These are phyloP conservation scores for Cyberlindnera xishuangbannaensis DNA, from an alignment of 805 yeast genomes.

Conservation along the genomic window DNA sequence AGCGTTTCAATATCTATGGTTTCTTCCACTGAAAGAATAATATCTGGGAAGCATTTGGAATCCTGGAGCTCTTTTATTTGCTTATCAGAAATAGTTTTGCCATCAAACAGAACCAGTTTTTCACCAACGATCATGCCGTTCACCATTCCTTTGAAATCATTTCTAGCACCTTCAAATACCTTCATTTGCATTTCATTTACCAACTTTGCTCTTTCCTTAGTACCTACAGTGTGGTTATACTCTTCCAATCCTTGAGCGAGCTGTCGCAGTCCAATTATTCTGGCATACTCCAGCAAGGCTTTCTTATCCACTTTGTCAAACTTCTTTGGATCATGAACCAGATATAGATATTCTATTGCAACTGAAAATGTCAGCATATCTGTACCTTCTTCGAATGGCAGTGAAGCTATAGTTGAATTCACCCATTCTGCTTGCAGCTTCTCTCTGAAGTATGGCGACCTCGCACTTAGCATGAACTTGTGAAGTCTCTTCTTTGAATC, in stretches of 20 bases:
- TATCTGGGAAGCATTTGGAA: slow-evolving; percentile 39
- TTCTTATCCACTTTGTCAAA: slow-evolving; percentile 27
- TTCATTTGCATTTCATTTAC: slow-evolving; percentile 25
- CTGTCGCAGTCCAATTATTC: slow-evolving; percentile 29
- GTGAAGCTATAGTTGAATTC: slow-evolving; percentile 16
- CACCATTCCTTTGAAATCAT: slow-evolving; percentile 16
- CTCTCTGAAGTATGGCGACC: slow-evolving; percentile 29
- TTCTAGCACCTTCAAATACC: slow-evolving; percentile 19
- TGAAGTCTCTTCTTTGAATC: slow-evolving; percentile 28
- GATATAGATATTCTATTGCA: slow-evolving; percentile 30
- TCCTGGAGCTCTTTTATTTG: slow-evolving; percentile 12
- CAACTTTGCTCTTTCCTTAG: slow-evolving; percentile 28
- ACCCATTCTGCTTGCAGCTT: slow-evolving; percentile 25
- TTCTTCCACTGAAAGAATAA: slow-evolving; percentile 35
- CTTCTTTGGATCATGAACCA: slow-evolving; percentile 36
- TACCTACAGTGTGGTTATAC: slow-evolving; percentile 23
- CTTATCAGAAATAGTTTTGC: slow-evolving; percentile 5
- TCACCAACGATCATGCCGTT: slow-evolving; percentile 14
- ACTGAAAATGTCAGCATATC: slow-evolving; percentile 18
- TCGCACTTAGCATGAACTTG: slow-evolving; percentile 35
- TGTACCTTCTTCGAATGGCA: slow-evolving; percentile 13
- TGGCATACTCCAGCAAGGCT: slow-evolving; percentile 29
- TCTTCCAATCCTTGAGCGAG: slow-evolving; percentile 32
- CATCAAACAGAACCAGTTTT: slow-evolving; percentile 7
- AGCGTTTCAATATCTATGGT: slow-evolving; percentile 20